Percentiles rank a stretch among this genome's conserved stretches.
phyloP scores from a whole-genome alignment of 2,329 filamentous ascomycete species.

The Xylariaceae sp. region DNA sequence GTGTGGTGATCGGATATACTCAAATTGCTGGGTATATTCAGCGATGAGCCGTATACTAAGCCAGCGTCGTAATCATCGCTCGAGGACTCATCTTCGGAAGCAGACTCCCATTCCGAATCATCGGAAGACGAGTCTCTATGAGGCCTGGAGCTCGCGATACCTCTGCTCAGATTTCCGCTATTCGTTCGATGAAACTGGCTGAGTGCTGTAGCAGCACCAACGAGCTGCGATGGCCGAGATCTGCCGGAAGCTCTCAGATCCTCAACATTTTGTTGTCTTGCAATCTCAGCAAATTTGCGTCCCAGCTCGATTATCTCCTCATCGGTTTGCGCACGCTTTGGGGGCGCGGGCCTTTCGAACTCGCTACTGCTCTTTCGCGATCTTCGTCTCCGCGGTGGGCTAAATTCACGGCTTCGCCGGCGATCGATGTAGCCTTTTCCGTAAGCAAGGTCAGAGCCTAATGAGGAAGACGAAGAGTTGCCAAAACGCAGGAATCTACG shows the following conservation, averaged over 20 bases:
- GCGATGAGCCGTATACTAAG: conserved; percentile 38
- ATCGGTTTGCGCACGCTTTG: conserved; percentile 41
- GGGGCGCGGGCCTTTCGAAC: conserved; percentile 16
- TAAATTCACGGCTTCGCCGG: conserved; percentile 29
- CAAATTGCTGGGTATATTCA: conserved; percentile 17
- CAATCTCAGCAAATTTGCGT: conserved; percentile 49
- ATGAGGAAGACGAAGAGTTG: conserved; percentile 63
- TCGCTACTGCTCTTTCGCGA: conserved; percentile 12
- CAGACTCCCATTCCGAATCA: conserved; percentile 55
- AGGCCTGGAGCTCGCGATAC: conserved; percentile 37
- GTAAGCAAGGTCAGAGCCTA: conserved; percentile 66
- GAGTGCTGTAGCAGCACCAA: conserved; percentile 37
- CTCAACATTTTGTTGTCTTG: conserved; percentile 46
- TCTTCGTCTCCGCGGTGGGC: conserved; percentile 17
- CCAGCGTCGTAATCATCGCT: conserved; percentile 37
- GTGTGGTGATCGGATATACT: conserved; percentile 8
- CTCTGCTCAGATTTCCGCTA: conserved; percentile 31
- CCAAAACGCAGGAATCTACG: conserved; percentile 48
- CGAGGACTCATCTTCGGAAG: conserved; percentile 44
- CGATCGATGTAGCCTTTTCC: conserved; percentile 54
- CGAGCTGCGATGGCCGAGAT: conserved; percentile 32
- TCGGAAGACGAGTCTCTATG: conserved; percentile 33
- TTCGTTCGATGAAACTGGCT: conserved; percentile 37
- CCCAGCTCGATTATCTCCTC: conserved; percentile 56
- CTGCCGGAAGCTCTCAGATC: conserved; percentile 41